Conservation (phyloP, 192 early-diverging fungal species). For the Linnemannia hyalina region DNA sequence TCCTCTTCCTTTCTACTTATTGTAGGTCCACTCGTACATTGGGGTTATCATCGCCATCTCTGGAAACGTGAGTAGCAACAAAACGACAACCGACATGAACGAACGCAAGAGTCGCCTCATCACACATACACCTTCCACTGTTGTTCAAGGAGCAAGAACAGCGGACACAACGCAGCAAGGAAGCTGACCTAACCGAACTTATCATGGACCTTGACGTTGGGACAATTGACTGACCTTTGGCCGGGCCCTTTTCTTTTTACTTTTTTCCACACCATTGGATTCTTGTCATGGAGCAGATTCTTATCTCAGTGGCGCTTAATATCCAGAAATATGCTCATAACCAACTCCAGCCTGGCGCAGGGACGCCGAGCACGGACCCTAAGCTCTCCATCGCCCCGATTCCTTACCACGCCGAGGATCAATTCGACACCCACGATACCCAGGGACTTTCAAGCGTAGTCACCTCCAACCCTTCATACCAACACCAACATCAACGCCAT, state of each 20-base stretch:
- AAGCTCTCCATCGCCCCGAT: slow-evolving; percentile 8
- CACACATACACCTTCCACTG: neutral
- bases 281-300: slow-evolving; percentile 47
- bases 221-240: neutral
- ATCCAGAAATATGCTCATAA: slow-evolving; percentile 77
- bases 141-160: neutral
- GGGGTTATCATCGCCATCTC: slow-evolving; percentile 73
- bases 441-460: neutral
- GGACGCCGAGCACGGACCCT: slow-evolving; percentile 2
- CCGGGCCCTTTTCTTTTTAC: neutral
- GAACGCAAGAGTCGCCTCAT: neutral
- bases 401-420: slow-evolving; percentile 1
- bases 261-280: no score
- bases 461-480: neutral
- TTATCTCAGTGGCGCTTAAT: slow-evolving; percentile 80
- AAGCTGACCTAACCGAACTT: neutral
- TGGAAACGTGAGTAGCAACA: slow-evolving; percentile 66
- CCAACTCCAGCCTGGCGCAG: slow-evolving; percentile 40
- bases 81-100: neutral
- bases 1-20: neutral
- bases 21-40: slow-evolving; percentile 67
- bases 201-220: slow-evolving; percentile 8
- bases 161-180: neutral
- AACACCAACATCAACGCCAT: neutral
- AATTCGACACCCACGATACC: slow-evolving; percentile 11